These are phyloP conservation scores for Tylopilus felleus DNA, from an alignment of 768 basidiomycete species.

Conservation along the genomic window DNA sequence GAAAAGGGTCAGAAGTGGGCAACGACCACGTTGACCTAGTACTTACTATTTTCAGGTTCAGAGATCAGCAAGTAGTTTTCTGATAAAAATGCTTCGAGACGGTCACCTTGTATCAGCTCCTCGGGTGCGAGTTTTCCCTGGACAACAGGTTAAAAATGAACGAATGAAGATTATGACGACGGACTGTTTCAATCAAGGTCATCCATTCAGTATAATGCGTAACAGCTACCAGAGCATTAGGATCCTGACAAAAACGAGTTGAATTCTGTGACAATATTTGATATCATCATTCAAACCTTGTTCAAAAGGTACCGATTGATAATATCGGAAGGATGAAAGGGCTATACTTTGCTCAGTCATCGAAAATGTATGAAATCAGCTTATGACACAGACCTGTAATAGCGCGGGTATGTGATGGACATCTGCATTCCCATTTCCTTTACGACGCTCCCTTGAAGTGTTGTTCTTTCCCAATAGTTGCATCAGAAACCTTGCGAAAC, in stretches of 20 bases:
- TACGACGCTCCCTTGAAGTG: neutral
- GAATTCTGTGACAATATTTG: neutral
- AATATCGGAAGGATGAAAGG: conserved; percentile 6
- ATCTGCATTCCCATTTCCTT: neutral
- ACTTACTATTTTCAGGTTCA: neutral
- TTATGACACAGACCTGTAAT: conserved; percentile 2
- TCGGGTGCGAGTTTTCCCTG: neutral
- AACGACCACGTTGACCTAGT: neutral
- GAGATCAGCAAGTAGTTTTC: neutral
- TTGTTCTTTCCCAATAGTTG: neutral
- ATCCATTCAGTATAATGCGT: conserved; percentile 12
- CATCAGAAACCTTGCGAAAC: neutral
- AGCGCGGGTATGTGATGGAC: neutral
- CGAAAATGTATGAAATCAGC: neutral
- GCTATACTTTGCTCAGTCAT: neutral
- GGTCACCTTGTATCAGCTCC: neutral
- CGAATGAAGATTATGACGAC: neutral
- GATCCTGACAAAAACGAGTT: neutral
- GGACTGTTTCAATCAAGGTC: neutral
- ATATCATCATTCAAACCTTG: neutral
- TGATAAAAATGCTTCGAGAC: neutral
- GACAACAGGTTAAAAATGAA: neutral
- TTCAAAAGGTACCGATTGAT: conserved; percentile 7
- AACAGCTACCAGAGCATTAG: neutral
- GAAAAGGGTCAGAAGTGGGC: neutral